Percentiles rank a stretch among this genome's conserved stretches.
Evolutionary conservation across 805 yeast genomes (phyloP).

Genomic region (Lachancea waltii): DNA sequence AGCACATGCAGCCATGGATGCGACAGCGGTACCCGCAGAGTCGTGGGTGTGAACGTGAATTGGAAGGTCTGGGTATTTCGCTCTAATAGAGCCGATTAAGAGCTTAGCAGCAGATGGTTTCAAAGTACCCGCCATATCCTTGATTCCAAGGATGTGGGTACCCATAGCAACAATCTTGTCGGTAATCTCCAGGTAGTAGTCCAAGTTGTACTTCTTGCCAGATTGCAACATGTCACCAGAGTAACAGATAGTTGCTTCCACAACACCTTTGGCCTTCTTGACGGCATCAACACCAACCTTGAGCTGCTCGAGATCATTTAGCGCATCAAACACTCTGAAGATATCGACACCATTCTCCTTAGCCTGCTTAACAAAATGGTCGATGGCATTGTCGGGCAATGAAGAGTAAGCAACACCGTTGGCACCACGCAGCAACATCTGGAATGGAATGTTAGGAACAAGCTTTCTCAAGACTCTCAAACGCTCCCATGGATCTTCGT

Average conservation of each 20-base stretch:
- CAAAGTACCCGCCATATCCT: conserved; percentile 99
- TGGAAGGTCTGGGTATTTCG: conserved; percentile 85
- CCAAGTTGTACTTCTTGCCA: conserved; percentile 92
- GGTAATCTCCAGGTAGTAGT: conserved; percentile 76
- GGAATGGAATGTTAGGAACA: conserved; percentile 98
- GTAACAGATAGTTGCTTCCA: conserved; percentile 97
- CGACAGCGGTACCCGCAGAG: conserved; percentile 99
- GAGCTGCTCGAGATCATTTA: conserved; percentile 93
- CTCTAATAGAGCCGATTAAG: conserved; percentile 75
- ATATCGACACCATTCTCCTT: conserved; percentile 95
- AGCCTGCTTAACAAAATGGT: conserved; percentile 92
- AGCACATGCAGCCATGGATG: conserved; percentile 92
- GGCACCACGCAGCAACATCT: conserved; percentile 98
- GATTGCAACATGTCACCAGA: conserved; percentile 97
- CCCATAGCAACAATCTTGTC: conserved; percentile 87
- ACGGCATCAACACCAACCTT: conserved; percentile 98
- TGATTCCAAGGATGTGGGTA: conserved; percentile 93
- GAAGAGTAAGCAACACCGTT: conserved; percentile 98
- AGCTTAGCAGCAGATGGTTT: conserved; percentile 89
- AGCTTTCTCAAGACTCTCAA: conserved; percentile 77
- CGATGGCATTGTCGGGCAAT: conserved; percentile 96
- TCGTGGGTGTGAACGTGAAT: conserved; percentile 99
- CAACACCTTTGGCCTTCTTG: conserved; percentile 97
- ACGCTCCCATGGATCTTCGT: conserved; percentile 99
- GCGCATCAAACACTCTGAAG: conserved; percentile 95